Evolutionary conservation across 2,329 filamentous ascomycete species (phyloP).

Genomic region (Lecanicillium sp.): DNA sequence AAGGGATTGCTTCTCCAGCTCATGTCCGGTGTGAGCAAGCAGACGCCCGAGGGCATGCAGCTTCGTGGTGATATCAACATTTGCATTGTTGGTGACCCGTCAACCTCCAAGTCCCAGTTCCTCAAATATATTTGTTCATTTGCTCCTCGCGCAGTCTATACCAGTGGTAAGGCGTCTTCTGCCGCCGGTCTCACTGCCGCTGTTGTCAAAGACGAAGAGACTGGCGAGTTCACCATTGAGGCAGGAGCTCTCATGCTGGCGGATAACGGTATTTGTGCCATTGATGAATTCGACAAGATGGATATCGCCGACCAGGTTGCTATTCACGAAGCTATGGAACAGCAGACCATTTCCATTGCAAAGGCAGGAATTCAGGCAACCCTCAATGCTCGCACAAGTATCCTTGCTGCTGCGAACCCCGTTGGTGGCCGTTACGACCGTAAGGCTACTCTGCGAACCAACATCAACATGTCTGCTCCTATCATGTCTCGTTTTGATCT

Average conservation of each 20-base stretch:
- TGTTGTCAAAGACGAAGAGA: constrained; percentile 96
- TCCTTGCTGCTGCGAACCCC: constrained; percentile 92
- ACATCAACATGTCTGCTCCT: constrained; percentile 97
- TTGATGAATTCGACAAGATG: constrained; percentile 99
- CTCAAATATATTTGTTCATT: constrained; percentile 97
- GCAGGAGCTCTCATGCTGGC: constrained; percentile 96
- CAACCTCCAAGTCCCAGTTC: constrained; percentile 96
- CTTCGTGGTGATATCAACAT: constrained; percentile 97
- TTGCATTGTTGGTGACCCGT: constrained; percentile 94
- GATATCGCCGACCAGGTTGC: constrained; percentile 94
- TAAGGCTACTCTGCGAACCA: constrained; percentile 84
- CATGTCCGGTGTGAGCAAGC: constrained; percentile 91
- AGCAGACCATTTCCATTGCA: constrained; percentile 97
- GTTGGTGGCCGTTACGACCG: constrained; percentile 96
- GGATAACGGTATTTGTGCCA: constrained; percentile 93
- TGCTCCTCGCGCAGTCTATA: constrained; percentile 94
- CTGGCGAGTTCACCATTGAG: constrained; percentile 97
- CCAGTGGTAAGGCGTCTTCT: constrained; percentile 93
- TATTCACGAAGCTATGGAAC: constrained; percentile 99
- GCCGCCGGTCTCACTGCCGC: constrained; percentile 95
- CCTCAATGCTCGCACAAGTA: constrained; percentile 88
- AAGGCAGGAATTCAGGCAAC: constrained; percentile 98
- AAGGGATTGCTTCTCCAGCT: constrained; percentile 91
- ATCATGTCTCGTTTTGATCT: constrained; percentile 99
- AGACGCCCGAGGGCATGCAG: constrained; percentile 88